Evolutionary conservation across 2,329 filamentous ascomycete genomes (phyloP).

Genomic region (Cordyceps militaris): DNA sequence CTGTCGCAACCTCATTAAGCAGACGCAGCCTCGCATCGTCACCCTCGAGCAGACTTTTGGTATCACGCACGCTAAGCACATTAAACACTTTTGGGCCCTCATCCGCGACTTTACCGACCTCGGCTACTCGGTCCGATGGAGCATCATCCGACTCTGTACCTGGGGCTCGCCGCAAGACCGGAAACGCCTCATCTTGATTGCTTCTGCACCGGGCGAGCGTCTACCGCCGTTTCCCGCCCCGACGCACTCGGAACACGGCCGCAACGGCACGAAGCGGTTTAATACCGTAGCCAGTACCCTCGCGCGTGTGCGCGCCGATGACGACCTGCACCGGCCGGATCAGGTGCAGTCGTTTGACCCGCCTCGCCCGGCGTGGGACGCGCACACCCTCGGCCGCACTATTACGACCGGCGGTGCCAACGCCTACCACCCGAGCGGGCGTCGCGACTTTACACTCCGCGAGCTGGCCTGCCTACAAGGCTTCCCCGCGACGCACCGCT

Average conservation of each 20-base stretch:
- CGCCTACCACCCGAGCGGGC: slow-evolving; percentile 60
- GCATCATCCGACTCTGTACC: slow-evolving; percentile 44
- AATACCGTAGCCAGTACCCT: slow-evolving; percentile 36
- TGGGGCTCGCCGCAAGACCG: slow-evolving; percentile 46
- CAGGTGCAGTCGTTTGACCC: slow-evolving; percentile 23
- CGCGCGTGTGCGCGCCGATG: slow-evolving; percentile 27
- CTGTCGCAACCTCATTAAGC: slow-evolving; percentile 48
- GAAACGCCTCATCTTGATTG: slow-evolving; percentile 49
- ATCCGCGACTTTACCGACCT: slow-evolving; percentile 56
- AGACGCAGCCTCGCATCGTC: slow-evolving; percentile 57
- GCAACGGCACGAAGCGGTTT: slow-evolving; percentile 29
- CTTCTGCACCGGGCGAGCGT: slow-evolving; percentile 59
- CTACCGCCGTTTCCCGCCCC: slow-evolving; percentile 58
- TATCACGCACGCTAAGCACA: slow-evolving; percentile 46
- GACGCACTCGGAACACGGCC: slow-evolving; percentile 46
- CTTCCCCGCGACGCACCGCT: slow-evolving; percentile 58
- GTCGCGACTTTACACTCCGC: slow-evolving; percentile 54
- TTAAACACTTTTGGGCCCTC: slow-evolving; percentile 50
- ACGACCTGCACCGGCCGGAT: slow-evolving; percentile 35
- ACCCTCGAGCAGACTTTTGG: slow-evolving; percentile 77
- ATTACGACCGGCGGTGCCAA: slow-evolving; percentile 59
- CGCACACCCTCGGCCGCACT: slow-evolving; percentile 42
- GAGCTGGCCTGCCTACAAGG: slow-evolving; percentile 65
- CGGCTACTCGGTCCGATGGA: slow-evolving; percentile 67
- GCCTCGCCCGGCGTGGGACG: slow-evolving; percentile 34